Base-by-base conservation (phyloP, 495 filamentous ascomycete species). In the Letharia columbiana region DNA sequence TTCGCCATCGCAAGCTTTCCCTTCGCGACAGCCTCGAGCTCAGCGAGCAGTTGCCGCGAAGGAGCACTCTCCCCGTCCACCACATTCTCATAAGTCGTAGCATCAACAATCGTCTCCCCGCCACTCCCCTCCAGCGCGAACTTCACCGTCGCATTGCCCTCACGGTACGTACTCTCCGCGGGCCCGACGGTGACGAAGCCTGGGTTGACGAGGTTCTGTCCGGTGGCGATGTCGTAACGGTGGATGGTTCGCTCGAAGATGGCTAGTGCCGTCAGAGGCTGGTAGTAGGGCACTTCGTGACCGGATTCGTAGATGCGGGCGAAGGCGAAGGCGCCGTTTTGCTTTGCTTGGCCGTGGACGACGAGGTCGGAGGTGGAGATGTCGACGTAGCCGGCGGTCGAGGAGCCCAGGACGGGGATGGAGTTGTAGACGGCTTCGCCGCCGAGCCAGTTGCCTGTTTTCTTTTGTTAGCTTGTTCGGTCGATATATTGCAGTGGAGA, bases 221-320 rank as follows among this genome's bases (percentile, higher is more conserved):
- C 85, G 5, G 85, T 86, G 7, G 84, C 82, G 49, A 88, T 75
- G 66, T 88, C 85, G 33, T 69, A 70, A 56, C 81, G 78, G 60
- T 78, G 78, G 57, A 87, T 73, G 0, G 80, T 75, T 11, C 85
- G 83, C 52, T 78, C 72, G 74, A 86, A 86, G 64, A 86, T 80
- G 44, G 77, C 71, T 45, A 80, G 83, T 12, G 82, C 78, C 2
- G 80, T 82, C 69, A 84, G 69, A 7, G 83, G 83, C 70, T 86
- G 84, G 69, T 85, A 86, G 11, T 78, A 79, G 0, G 84, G 84
- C 2, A 87, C 81, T 71, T 86, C 82, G 68, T 87, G 85, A 8
- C 85, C 85, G 8, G 83, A 79, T 62, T 87, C 70, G 71, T 80
- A 88, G 50, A 87, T 79, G 3, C 85, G 79, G 18, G 78, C 76